Evolutionary conservation across 2,329 filamentous ascomycete species (phyloP).

Genomic region (Akanthomyces lecanii): DNA sequence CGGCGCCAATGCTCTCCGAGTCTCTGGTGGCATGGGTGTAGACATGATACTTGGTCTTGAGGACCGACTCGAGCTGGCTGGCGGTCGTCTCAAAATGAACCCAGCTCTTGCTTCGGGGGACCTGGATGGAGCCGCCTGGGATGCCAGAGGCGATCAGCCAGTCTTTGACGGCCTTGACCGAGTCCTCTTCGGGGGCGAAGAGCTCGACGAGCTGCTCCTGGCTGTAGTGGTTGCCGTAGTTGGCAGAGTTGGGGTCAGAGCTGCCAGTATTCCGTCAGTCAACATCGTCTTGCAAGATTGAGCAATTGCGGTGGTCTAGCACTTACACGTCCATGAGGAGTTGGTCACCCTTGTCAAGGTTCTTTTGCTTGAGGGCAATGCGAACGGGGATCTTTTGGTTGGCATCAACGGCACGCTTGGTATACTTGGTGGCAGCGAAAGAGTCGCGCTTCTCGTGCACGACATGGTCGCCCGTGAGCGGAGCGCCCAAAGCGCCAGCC

Average conservation of each 20-base stretch:
- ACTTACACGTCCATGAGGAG: slow-evolving; percentile 37
- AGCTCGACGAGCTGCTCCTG: neutral
- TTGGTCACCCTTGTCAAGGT: slow-evolving; percentile 42
- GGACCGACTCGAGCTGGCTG: slow-evolving; percentile 35
- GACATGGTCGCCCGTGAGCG: slow-evolving; percentile 23
- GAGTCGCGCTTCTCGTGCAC: slow-evolving; percentile 26
- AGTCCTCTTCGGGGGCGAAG: slow-evolving; percentile 27
- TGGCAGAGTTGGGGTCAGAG: slow-evolving; percentile 1
- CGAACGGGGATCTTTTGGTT: slow-evolving; percentile 30
- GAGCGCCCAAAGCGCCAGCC: slow-evolving; percentile 18
- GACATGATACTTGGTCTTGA: slow-evolving; percentile 39
- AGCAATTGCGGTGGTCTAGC: too few relatives aligned
- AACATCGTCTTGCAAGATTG: too few relatives aligned
- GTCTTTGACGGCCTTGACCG: slow-evolving; percentile 44
- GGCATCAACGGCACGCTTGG: slow-evolving; percentile 17
- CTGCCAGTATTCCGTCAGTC: too few relatives aligned
- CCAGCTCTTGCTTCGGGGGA: slow-evolving; percentile 47
- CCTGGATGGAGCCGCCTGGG: slow-evolving; percentile 38
- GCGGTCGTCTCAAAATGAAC: slow-evolving; percentile 18
- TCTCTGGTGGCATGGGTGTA: slow-evolving; percentile 35
- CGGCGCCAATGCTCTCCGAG: slow-evolving; percentile 32
- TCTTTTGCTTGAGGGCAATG: slow-evolving; percentile 42
- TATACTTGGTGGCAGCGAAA: slow-evolving; percentile 25
- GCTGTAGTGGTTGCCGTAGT: slow-evolving; percentile 10
- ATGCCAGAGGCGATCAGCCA: slow-evolving; percentile 54